phyloP scores from a whole-genome alignment of 495 filamentous ascomycete genomes.

The Penicillium chermesinum region DNA sequence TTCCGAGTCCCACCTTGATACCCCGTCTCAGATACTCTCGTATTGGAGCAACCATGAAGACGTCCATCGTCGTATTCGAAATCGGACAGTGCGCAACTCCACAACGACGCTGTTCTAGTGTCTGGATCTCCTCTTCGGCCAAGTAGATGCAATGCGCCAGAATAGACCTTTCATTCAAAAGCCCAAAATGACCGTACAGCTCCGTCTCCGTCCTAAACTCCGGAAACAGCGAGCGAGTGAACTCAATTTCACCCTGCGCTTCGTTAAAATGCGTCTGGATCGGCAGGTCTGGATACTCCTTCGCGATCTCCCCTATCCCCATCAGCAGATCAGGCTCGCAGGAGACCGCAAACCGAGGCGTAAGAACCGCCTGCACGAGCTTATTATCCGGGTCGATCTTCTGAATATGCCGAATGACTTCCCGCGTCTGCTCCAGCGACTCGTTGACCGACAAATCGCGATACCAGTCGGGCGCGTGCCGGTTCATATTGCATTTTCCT shows the following conservation, averaged over 20 bases:
- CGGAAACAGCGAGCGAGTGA: slow-evolving; percentile 50
- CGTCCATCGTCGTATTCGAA: slow-evolving; percentile 58
- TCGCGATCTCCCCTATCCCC: slow-evolving; percentile 48
- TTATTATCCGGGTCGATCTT: slow-evolving; percentile 15
- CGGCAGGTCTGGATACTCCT: slow-evolving; percentile 45
- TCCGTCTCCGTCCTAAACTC: slow-evolving; percentile 48
- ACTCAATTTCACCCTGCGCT: slow-evolving; percentile 49
- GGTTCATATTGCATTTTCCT: slow-evolving; percentile 63
- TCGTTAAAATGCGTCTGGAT: slow-evolving; percentile 66
- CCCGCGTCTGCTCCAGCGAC: slow-evolving; percentile 48
- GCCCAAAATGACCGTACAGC: slow-evolving; percentile 48
- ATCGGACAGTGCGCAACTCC: slow-evolving; percentile 62
- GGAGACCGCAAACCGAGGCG: slow-evolving; percentile 59
- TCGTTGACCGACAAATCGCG: slow-evolving; percentile 43
- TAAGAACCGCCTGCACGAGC: slow-evolving; percentile 54
- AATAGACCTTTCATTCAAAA: slow-evolving; percentile 52
- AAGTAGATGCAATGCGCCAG: slow-evolving; percentile 62
- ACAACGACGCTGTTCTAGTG: slow-evolving; percentile 43
- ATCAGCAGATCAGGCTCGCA: slow-evolving; percentile 49
- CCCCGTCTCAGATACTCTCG: slow-evolving; percentile 51
- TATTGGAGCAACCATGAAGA: slow-evolving; percentile 57
- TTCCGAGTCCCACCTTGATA: slow-evolving; percentile 62
- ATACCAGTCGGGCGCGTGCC: slow-evolving; percentile 56
- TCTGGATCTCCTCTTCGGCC: slow-evolving; percentile 47
- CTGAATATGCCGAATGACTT: slow-evolving; percentile 44